Evolutionary conservation across 305 asterid genomes (phyloP), one percentile per base, ranked within the genome.

Genomic region (Withania somnifera): DNA sequence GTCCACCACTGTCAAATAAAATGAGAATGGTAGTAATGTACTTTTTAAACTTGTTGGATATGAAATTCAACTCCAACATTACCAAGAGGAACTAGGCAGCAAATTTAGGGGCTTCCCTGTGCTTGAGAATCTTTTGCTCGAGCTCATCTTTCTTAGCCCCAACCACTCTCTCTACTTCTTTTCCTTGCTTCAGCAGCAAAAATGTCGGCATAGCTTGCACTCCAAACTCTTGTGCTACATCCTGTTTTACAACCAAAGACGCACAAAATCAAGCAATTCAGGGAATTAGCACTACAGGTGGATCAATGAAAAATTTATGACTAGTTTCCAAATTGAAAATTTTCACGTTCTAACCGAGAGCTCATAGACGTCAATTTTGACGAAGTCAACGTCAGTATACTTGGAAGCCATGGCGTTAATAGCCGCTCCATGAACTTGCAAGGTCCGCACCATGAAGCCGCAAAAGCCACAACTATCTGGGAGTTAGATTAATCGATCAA

Each of bases 361-460:
- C 84, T 94, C 92, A 67, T 95, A 98, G 7, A 95, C 97, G 67
- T 95, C 99, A 60, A 94, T 91, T 89, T 95, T 94, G 80, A 88
- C 88, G 68, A 95, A 95, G 69, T 94, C 97, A 28, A 92, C 96
- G 81, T 95, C 90, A 14, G 95, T 32, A 82, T 82, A 95, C 79
- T 87, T 89, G 63, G 61, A 32, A 20, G 99, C 85, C 94, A 95
- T 78, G 3, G 45, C 84, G 6, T 89, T 80, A 83, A 94, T 84
- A 81, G 83, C 83, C n/a, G 99, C 82, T 89, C 97, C 82, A 94
- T 92, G 81, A 94, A 80, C 87, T 85, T 95, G 94, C 97, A 94
- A 51, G 99, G 98, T 2, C 98, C 99, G 60, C 99, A 95, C 98
- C 99, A 95, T 7, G 95, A 34, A 11, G 99, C 99, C 24, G 99